Base-by-base conservation (phyloP, 257 asterid genomes). In the Nicotiana paniculata region DNA sequence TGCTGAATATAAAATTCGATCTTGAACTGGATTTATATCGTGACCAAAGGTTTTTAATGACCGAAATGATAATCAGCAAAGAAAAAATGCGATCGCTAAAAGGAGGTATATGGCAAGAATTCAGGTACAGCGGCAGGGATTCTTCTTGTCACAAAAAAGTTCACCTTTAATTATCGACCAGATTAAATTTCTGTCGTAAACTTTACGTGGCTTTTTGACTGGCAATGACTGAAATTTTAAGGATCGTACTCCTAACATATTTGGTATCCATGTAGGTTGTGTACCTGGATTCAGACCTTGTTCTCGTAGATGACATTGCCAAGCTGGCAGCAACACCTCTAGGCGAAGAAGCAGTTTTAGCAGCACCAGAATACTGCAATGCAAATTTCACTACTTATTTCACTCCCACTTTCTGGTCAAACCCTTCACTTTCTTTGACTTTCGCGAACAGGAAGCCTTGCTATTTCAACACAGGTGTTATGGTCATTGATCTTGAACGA, bases 361-460 rank as follows among this genome's bases (percentile, higher is more conserved):
- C 91, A 13, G 91, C 91, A 9, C 91, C 91, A 15, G 91, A 88
- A 28, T 88, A 88, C 17, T 88, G 91, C 85, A 82, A 77, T 26
- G 91, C 91, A 2, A 88, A 88, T 48, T 88, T 88, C 81, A 86
- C 91, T 0, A 12, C 88, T 3, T 86, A 86, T 65, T 88, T 88
- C 79, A 88, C 89, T 5, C 88, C 85, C 1, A 80, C 88, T 0
- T 88, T 88, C 46, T 88, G 91, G 91, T 84, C 91, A 2, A 84
- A 77, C 79, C 91, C 91, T 53, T 77, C 88, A 1, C 89, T 88
- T 12, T 88, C 88, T 2, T 48, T 81, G 67, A 81, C 91, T 5
- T 86, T 88, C 18, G 83, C 86, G 3, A 78, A 82, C 28, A 75
- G 91, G 46, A 65, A 63, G 35, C 83, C 91, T 7, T 88, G 91